phyloP scores from a whole-genome alignment of 805 yeast species.

The Millerago galiae region DNA sequence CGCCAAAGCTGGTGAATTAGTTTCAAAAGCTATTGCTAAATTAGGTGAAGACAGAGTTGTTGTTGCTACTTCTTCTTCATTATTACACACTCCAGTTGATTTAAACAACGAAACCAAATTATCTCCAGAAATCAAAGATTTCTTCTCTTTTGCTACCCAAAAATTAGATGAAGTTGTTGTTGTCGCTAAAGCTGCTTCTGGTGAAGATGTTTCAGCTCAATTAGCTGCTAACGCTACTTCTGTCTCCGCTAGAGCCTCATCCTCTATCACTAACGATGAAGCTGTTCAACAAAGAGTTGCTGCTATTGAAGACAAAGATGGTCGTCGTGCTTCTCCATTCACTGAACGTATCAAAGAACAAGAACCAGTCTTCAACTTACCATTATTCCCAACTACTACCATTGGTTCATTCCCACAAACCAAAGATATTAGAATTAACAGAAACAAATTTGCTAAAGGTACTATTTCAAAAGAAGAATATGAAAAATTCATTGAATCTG shows the following conservation, averaged over 20 bases:
- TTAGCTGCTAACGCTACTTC: slow-evolving; percentile 84
- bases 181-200: slow-evolving; percentile 81
- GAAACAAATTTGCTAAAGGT: slow-evolving; percentile 98
- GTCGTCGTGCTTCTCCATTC: slow-evolving; percentile 85
- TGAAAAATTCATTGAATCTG: slow-evolving; percentile 94
- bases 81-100: slow-evolving; percentile 98
- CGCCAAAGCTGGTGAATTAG: slow-evolving; percentile 75
- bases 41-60: slow-evolving; percentile 82
- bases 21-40: slow-evolving; percentile 75
- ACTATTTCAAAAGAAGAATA: slow-evolving; percentile 90
- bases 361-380: slow-evolving; percentile 82
- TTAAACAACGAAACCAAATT: slow-evolving; percentile 87
- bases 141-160: slow-evolving; percentile 98
- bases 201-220: slow-evolving; percentile 69
- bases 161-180: slow-evolving; percentile 87
- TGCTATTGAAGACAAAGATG: slow-evolving; percentile 64
- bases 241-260: slow-evolving; percentile 76
- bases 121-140: slow-evolving; percentile 86
- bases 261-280: slow-evolving; percentile 86
- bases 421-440: slow-evolving; percentile 96
- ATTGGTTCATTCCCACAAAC: slow-evolving; percentile 99
- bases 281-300: slow-evolving; percentile 85
- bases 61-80: slow-evolving; percentile 93
- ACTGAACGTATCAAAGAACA: slow-evolving; percentile 82
- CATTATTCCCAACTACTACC: slow-evolving; percentile 99